Percentiles rank a stretch among this genome's conserved stretches.
Evolutionary conservation across 805 yeast genomes (phyloP).

Genomic region (Suhomyces xylopsoci): DNA sequence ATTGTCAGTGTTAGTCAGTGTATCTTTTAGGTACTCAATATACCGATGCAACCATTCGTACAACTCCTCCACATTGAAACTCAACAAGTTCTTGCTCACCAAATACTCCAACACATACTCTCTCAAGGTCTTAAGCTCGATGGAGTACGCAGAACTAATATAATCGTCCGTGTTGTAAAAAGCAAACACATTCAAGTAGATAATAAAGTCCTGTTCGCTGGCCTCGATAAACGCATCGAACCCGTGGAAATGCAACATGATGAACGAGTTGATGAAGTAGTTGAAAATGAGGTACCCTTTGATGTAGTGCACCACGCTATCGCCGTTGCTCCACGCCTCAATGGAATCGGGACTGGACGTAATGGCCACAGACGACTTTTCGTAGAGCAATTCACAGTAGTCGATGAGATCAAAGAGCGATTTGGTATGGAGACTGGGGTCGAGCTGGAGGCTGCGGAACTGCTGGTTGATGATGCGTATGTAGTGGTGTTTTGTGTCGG

Average conservation of each 20-base stretch:
- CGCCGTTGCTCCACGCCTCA: neutral
- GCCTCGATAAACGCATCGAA: slow-evolving; percentile 37
- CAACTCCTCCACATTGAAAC: slow-evolving; percentile 34
- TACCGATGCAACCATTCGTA: slow-evolving; percentile 39
- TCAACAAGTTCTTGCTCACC: slow-evolving; percentile 24
- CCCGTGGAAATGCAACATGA: slow-evolving; percentile 42
- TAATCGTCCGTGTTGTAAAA: slow-evolving; percentile 34
- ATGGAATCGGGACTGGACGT: neutral
- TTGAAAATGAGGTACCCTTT: slow-evolving; percentile 40
- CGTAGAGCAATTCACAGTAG: slow-evolving; percentile 37
- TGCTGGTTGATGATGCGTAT: slow-evolving; percentile 29
- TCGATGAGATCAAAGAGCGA: slow-evolving; percentile 42
- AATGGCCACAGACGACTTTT: slow-evolving; percentile 19
- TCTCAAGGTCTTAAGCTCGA: slow-evolving; percentile 21
- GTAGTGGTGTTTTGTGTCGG: slow-evolving; percentile 17
- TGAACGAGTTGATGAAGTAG: slow-evolving; percentile 41
- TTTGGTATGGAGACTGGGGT: slow-evolving; percentile 23
- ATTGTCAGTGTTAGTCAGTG: too few relatives aligned
- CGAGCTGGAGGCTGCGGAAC: slow-evolving; percentile 38
- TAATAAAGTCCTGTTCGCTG: slow-evolving; percentile 37
- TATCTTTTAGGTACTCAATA: slow-evolving; percentile 31
- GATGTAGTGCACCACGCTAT: slow-evolving; percentile 19
- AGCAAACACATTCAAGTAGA: slow-evolving; percentile 40
- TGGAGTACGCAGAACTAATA: slow-evolving; percentile 17
- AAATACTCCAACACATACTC: slow-evolving; percentile 28